Conservation (phyloP, 2,329 filamentous ascomycete species). For the Cercospora sp. region DNA sequence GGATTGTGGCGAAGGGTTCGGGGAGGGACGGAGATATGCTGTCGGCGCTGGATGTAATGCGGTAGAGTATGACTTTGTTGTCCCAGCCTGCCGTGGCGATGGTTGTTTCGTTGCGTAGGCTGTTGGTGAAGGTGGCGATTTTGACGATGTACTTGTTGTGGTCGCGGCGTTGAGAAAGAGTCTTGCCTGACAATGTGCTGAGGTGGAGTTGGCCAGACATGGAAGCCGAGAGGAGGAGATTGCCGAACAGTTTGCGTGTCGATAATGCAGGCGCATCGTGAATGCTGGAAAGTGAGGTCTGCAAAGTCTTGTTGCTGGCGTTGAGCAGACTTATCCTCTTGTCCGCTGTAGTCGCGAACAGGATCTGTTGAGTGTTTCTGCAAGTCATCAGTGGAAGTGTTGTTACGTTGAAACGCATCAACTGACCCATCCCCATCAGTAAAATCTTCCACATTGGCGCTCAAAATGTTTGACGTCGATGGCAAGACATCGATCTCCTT, state of each 20-base stretch:
- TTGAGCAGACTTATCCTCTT: slow-evolving; percentile 52
- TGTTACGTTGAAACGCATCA: no score
- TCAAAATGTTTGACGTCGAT: slow-evolving; percentile 55
- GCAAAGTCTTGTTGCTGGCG: slow-evolving; percentile 39
- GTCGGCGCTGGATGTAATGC: slow-evolving; percentile 14
- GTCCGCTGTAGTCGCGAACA: slow-evolving; percentile 52
- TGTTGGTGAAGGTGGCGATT: slow-evolving; percentile 44
- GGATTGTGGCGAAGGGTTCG: slow-evolving; percentile 46
- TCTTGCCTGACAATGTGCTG: slow-evolving; percentile 44
- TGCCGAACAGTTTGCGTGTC: slow-evolving; percentile 45
- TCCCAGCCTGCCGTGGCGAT: slow-evolving; percentile 65
- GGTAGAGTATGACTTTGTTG: slow-evolving; percentile 57
- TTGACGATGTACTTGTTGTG: slow-evolving; percentile 62
- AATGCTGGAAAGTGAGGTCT: slow-evolving; percentile 43
- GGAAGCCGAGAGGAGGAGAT: slow-evolving; percentile 54
- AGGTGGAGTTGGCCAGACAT: slow-evolving; percentile 62
- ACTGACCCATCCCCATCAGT: slow-evolving; percentile 6
- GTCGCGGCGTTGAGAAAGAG: slow-evolving; percentile 55
- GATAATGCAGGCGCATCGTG: slow-evolving; percentile 59
- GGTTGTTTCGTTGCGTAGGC: slow-evolving; percentile 34
- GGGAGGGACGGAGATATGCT: slow-evolving; percentile 31
- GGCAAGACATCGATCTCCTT: slow-evolving; percentile 47
- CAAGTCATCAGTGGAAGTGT: neutral
- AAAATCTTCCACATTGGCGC: slow-evolving; percentile 38
- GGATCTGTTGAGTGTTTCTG: slow-evolving; percentile 25